Evolutionary conservation across 2,329 filamentous ascomycete genomes (phyloP), one percentile per base, ranked within the genome.

Genomic region (Aspergillus tubingensis): DNA sequence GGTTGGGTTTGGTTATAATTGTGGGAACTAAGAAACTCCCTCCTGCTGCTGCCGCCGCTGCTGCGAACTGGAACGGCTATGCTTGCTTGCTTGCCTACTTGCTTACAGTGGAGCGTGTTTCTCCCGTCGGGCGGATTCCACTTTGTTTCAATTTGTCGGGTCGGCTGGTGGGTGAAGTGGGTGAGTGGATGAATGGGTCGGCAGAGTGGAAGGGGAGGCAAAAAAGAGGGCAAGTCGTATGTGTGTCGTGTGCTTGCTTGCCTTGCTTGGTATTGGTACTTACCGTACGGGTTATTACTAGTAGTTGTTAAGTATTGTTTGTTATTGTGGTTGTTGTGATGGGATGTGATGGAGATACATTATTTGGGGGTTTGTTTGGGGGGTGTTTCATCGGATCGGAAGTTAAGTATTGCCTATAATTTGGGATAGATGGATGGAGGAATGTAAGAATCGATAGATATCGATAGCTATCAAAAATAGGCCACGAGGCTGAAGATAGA

Each of bases 401-500:
- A 50, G 47, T 50, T n/a, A 49, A 13, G 25, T 17, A 8, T 6
- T 19, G 3, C 17, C 27, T 6, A 13, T 27, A 8, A 23, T 13
- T 10, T 47, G 11, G 19, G 19, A 47, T 15, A 6, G 17, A 41
- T n/a, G 39, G 15, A 43, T n/a, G 23, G 23, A 27, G 25, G 25
- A 8, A 27, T 15, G 44, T 48, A 49, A 27, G 44, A 49, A 30
- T 11, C 8, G 10, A 21, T 48, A 13, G 44, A 15, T 48, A 6
- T 11, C 7, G 21, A 8, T 27, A 13, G 23, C 13, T 17, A 49
- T 11, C 30, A 19, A 27, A 27, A 1, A 5, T 36, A 36, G 32
- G 32, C 25, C 25, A 30, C 47, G 47, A 50, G 47, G 47, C 47
- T 50, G 47, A 50, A 50, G 47, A 50, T 50, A 50, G 47, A 50